Conservation (phyloP, 2,329 filamentous ascomycete species). For the Pseudogymnoascus sp. region DNA sequence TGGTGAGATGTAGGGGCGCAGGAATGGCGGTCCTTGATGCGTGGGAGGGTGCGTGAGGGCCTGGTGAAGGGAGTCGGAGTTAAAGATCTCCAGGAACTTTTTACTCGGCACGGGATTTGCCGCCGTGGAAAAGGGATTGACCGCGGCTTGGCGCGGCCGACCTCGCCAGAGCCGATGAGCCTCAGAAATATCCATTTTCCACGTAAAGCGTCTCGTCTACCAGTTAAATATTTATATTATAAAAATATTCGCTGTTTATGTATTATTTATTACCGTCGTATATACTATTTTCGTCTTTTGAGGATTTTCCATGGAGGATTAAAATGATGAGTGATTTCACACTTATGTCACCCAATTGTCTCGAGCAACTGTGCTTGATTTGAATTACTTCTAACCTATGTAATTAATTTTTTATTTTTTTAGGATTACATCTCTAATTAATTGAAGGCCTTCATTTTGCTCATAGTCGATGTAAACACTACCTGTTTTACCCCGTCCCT, state of each 20-base stretch:
- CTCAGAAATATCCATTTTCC: neutral
- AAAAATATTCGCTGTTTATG: neutral
- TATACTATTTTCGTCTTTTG: neutral
- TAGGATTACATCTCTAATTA: neutral
- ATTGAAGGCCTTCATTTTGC: neutral
- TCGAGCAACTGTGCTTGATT: too few relatives aligned
- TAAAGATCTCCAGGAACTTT: slow-evolving; percentile 10
- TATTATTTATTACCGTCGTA: neutral
- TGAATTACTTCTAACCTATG: too few relatives aligned
- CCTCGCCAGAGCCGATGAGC: neutral
- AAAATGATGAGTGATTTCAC: neutral
- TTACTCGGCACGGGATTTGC: slow-evolving; percentile 10
- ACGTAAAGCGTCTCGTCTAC: neutral
- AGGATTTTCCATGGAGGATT: too few relatives aligned
- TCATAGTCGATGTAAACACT: neutral
- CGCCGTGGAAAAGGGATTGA: slow-evolving; percentile 2
- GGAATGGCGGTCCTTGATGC: slow-evolving; percentile 4
- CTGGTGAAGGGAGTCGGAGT: neutral
- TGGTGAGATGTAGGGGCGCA: neutral
- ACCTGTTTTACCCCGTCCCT: neutral
- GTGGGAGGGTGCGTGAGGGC: neutral
- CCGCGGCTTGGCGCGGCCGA: neutral
- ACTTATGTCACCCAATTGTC: neutral
- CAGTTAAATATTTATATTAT: neutral
- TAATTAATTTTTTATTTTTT: neutral